Percentiles rank a stretch among this genome's conserved stretches.
Conservation (phyloP, 83 land plant genomes). For the Picea abies region DNA sequence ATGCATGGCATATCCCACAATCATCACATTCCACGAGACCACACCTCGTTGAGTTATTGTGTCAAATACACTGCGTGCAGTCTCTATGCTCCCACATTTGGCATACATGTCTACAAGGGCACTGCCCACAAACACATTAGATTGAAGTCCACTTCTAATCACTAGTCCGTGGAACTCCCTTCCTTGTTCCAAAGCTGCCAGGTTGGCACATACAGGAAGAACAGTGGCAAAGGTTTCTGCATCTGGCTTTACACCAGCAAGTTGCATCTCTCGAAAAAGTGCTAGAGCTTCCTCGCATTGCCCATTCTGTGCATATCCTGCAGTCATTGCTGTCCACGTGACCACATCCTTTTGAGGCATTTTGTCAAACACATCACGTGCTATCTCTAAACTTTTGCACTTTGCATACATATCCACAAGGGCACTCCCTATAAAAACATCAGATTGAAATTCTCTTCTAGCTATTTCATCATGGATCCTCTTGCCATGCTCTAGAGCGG, state of each 20-base stretch:
- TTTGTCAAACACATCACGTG: conserved; percentile 26
- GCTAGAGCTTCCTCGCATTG: conserved; percentile 33
- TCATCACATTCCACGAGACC: conserved; percentile 7
- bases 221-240: neutral
- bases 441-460: conserved; percentile 8
- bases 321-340: conserved; percentile 47
- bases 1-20: conserved; percentile 10
- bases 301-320: conserved; percentile 26
- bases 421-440: conserved; percentile 23
- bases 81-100: conserved; percentile 3
- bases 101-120: conserved; percentile 16
- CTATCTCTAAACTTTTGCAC: conserved; percentile 42
- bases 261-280: conserved; percentile 29
- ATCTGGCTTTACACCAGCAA: conserved; percentile 47
- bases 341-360: conserved; percentile 47
- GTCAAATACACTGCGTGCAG: conserved; percentile 9
- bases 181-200: conserved; percentile 6
- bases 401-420: conserved; percentile 78
- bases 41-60: neutral
- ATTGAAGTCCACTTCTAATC: neutral
- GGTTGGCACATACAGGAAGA: neutral
- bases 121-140: neutral
- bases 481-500: conserved; percentile 23
- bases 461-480: conserved; percentile 19
- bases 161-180: neutral